Evolutionary conservation across 148 eudicot genomes (phyloP), one percentile per base, ranked within the genome.

Genomic region (Camellia lanceoleosa): DNA sequence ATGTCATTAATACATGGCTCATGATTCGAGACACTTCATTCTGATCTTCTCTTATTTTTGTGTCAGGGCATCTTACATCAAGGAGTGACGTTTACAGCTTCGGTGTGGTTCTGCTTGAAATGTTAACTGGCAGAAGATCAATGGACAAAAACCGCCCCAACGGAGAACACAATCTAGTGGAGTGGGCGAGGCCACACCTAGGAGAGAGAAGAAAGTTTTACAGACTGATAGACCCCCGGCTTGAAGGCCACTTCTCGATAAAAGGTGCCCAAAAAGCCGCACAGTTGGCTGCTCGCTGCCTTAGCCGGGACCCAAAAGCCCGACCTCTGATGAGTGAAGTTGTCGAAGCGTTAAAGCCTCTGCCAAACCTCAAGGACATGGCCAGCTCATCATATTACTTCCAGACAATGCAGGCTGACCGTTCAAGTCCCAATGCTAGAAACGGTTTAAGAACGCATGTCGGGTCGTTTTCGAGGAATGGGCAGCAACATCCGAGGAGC

Each of bases 231-330:
- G 91, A 89, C 83, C 91, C 89, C 52, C 86, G 91, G 54, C 89
- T 89, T 1, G 91, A 89, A 83, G 91, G 91, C 55, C 91, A 87
- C 80, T 89, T 89, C 52, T 89, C 91, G 9, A 80, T 89, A 7
- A 89, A 89, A 83, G 91, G 91, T 20, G 89, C 91, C 70, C 91
- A 89, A 68, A 89, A 89, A 76, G 88, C 91, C 62, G 91, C 89
- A 42, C 91, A 89, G 58, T 61, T 89, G 80, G 91, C 91, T 44
- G 85, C 91, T 66, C 89, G 89, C 16, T 89, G 91, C 85, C 89
- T 89, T 74, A 86, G 83, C 70, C 86, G 91, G 52, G 91, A 89
- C 54, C 83, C 89, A 55, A 89, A 87, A 78, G 85, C 70, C 76
- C 70, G 89, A 78, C 91, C 91, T 49, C 74, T 81, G 16, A 88